Conservation (phyloP, 1,139 yeast genomes). For the Yarrowia galli region DNA sequence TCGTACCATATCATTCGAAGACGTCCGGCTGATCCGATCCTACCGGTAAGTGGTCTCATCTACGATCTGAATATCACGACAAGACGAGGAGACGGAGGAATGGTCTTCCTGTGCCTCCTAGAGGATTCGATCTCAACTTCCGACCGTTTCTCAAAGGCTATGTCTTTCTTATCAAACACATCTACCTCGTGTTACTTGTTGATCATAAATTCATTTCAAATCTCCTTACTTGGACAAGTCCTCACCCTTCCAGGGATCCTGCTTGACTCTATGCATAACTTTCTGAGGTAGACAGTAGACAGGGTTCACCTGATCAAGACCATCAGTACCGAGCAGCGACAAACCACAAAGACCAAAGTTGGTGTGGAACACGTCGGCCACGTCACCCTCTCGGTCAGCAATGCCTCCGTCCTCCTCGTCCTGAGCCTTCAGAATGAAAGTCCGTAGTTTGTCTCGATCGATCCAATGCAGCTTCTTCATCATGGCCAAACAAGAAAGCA, state of each 20-base stretch:
- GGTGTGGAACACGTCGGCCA: constrained; percentile 92
- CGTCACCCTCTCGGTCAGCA: constrained; percentile 89
- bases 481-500: constrained; percentile 76
- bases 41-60: background rate
- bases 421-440: constrained; percentile 78
- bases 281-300: constrained; percentile 79
- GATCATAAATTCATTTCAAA: background rate
- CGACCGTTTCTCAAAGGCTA: too few species aligned
- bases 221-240: background rate
- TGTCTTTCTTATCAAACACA: too few species aligned
- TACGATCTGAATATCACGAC: background rate
- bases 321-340: constrained; percentile 69
- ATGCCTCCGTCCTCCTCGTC: constrained; percentile 85
- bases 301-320: constrained; percentile 74
- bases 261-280: constrained; percentile 51
- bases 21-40: background rate
- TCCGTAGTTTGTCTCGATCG: constrained; percentile 63
- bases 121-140: too few species aligned
- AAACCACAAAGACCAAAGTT: constrained; percentile 89
- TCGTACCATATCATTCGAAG: background rate
- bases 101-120: too few species aligned
- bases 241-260: constrained; percentile 23
- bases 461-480: constrained; percentile 77
- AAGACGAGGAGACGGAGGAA: too few species aligned
- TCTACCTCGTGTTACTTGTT: too few species aligned